Base-by-base conservation (phyloP, 768 basidiomycete species). In the Boletus vinaceobasis region DNA sequence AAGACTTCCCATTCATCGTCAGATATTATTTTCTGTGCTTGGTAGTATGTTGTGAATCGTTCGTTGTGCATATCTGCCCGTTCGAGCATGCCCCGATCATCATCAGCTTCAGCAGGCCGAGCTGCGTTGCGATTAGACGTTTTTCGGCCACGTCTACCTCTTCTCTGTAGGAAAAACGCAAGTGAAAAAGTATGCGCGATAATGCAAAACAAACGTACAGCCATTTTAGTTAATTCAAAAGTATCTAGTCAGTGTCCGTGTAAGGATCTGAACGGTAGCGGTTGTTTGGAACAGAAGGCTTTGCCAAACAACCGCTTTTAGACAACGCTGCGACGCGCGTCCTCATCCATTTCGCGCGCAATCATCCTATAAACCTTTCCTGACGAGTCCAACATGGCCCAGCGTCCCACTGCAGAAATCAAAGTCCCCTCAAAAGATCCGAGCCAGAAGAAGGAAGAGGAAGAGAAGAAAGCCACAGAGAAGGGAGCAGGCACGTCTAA, bases 1-100 rank as follows among this genome's bases (percentile, higher is more conserved):
- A 98, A 88, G 1, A 59, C 45, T 0, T 84, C 79, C 91, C 93
- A 98, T 68, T 98, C 91, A 2, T 83, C 80, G 0, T 86, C 84
- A 1, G 84, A 74, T 5, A 97, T 72, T 43, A 96, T 84, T 14
- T 80, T 77, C 69, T 97, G 95, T 0, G 84, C 79, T 64, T 79
- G 77, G 73, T 91, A 91, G 68, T 91, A 91, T 7, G 73, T 72
- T 47, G 75, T 76, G 58, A 90, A 82, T 7, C 82, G 82, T 42
- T 81, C 82, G 61, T 91, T 91, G 48, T 81, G 62, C 88, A 90
- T 90, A 66, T 84, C 81, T 31, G 72, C 60, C 58, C 79, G 84
- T 52, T 82, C 80, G 46, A 87, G 73, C 48, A 78, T 71, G 63
- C 80, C 48, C n/a, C 48, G 48, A 80, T 27, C 77, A 40, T 84